phyloP scores from a whole-genome alignment of 2,329 filamentous ascomycete genomes.

The Hawksworthiomyces lignivorus region DNA sequence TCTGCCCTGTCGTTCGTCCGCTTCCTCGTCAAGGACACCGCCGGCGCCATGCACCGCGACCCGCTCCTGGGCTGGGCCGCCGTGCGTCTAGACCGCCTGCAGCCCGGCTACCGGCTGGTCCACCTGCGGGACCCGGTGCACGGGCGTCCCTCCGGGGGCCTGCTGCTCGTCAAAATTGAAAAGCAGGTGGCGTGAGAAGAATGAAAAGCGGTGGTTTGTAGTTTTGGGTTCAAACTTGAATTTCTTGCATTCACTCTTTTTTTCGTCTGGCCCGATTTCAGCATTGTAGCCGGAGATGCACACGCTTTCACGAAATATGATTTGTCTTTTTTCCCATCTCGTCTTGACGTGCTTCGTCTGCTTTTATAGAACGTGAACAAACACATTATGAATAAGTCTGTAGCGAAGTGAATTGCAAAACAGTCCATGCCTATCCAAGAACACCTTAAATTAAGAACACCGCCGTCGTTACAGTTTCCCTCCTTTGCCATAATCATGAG shows the following conservation, averaged over 20 bases:
- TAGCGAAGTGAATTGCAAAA: no score
- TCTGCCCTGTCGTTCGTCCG: slow-evolving; percentile 66
- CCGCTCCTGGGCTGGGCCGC: slow-evolving; percentile 82
- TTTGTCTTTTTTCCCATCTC: no score
- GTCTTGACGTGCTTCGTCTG: no score
- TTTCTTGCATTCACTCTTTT: no score
- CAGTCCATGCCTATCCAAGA: no score
- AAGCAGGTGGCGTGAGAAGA: slow-evolving; percentile 39
- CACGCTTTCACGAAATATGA: no score
- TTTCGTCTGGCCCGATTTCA: no score
- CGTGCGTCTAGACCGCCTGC: slow-evolving; percentile 73
- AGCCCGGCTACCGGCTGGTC: slow-evolving; percentile 68
- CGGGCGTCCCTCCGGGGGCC: slow-evolving; percentile 58
- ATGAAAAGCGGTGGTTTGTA: neutral
- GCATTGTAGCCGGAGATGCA: no score
- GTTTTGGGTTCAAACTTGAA: neutral
- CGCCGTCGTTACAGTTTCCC: no score
- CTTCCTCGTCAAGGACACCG: slow-evolving; percentile 75
- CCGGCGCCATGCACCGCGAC: slow-evolving; percentile 66
- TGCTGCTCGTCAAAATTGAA: slow-evolving; percentile 65
- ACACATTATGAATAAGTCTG: no score
- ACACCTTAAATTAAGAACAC: no score
- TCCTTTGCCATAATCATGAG: neutral
- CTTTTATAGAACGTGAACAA: no score
- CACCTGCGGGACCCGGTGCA: slow-evolving; percentile 60